phyloP scores from a whole-genome alignment of 2,329 filamentous ascomycete species.

The Arthrinium puccinioides region DNA sequence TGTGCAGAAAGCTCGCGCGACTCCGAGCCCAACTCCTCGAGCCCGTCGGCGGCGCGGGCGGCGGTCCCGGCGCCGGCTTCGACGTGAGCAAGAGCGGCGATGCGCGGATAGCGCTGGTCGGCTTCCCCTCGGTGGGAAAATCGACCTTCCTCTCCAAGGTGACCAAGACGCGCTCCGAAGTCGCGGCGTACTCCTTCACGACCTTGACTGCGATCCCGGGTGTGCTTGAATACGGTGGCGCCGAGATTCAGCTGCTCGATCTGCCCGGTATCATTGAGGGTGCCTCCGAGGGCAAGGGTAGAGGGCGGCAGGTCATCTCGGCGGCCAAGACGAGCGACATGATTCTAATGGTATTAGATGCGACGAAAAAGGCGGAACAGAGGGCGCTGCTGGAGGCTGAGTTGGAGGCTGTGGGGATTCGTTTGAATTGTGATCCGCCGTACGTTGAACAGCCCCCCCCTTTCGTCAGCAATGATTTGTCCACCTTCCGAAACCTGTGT shows the following conservation, averaged over 20 bases:
- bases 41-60: conserved; percentile 71
- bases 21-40: conserved; percentile 91
- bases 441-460: conserved; percentile 33
- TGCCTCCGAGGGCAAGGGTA: conserved; percentile 88
- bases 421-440: conserved; percentile 86
- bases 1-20: conserved; percentile 80
- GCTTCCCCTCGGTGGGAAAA: conserved; percentile 98
- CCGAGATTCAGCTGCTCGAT: conserved; percentile 97
- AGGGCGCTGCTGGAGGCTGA: conserved; percentile 83
- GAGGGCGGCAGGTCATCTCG: conserved; percentile 93
- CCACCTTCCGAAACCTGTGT: too few relatives aligned
- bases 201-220: conserved; percentile 95
- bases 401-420: conserved; percentile 88
- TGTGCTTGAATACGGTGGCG: conserved; percentile 93
- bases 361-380: conserved; percentile 94
- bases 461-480: background rate
- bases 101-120: conserved; percentile 91
- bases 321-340: conserved; percentile 97
- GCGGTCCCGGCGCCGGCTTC: conserved; percentile 76
- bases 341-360: conserved; percentile 94
- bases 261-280: conserved; percentile 97
- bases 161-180: conserved; percentile 94
- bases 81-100: conserved; percentile 95
- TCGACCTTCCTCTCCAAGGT: conserved; percentile 99
- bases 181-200: conserved; percentile 94